phyloP scores from a whole-genome alignment of 2,329 filamentous ascomycete genomes.

The Leptographium procerum region DNA sequence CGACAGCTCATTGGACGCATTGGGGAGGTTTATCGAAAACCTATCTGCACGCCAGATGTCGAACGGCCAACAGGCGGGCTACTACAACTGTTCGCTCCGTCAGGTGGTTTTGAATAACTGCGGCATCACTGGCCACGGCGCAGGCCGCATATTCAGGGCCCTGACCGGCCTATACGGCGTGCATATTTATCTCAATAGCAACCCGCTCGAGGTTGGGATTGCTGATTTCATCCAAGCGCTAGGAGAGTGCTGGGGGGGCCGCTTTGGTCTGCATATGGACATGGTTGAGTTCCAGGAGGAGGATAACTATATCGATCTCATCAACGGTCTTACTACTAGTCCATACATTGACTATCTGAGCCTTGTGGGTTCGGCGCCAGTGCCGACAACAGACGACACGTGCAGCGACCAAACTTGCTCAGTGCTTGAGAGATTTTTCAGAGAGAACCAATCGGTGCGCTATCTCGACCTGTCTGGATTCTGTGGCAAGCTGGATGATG shows the following conservation, averaged over 20 bases:
- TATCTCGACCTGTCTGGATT: conserved; percentile 46
- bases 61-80: not conserved
- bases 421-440: conserved; percentile 38
- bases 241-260: conserved; percentile 30
- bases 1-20: conserved; percentile 32
- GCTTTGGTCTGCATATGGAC: conserved; percentile 38
- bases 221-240: conserved; percentile 38
- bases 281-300: conserved; percentile 47
- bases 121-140: conserved; percentile 36
- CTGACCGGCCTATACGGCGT: conserved; percentile 35
- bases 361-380: conserved; percentile 41
- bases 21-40: conserved; percentile 32
- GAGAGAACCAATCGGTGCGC: conserved; percentile 37
- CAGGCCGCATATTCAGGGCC: conserved; percentile 37
- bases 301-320: conserved; percentile 36
- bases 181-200: conserved; percentile 38
- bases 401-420: conserved; percentile 34
- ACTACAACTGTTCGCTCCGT: conserved; percentile 14
- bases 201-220: conserved; percentile 40
- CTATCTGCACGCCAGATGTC: conserved; percentile 6
- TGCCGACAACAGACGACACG: conserved; percentile 19
- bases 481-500: conserved; percentile 45
- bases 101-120: conserved; percentile 39
- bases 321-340: conserved; percentile 38
- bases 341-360: conserved; percentile 39